Evolutionary conservation across 495 filamentous ascomycete genomes (phyloP), one percentile per base, ranked within the genome.

Genomic region (Poronia punctata): DNA sequence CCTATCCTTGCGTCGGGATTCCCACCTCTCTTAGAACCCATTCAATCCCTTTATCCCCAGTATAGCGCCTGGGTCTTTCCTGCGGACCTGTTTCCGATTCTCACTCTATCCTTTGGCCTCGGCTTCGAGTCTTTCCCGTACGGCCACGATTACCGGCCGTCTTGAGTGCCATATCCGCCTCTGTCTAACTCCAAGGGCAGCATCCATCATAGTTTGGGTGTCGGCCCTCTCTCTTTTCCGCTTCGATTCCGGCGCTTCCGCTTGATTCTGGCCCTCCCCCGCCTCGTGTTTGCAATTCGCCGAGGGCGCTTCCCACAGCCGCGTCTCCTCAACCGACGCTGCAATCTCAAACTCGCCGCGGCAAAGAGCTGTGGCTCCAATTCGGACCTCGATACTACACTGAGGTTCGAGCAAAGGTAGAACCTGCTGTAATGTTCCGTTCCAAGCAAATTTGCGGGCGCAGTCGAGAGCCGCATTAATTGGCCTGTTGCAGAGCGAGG

Each of bases 301-400:
- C 47, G 18, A 17, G 2, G 35, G 10, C 28, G 56, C 45, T 53
- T 45, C 26, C 71, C 61, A 49, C 54, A 74, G 27, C 47, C 57
- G 69, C 1, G 84, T 75, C 68, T 95, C 89, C 62, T 96, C 89
- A 1, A 95, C 77, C 10, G 73, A 82, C 2, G 82, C 88, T 17
- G 74, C 76, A 35, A 95, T 71, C 57, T 95, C 88, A 54, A 87
- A 95, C 41, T 84, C 79, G 5, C 89, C 89, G 29, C 79, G 70
- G 38, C 84, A 85, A 22, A 94, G 72, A 10, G 80, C 75, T 24
- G 81, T 82, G 17, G 88, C 69, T 0, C 80, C 83, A 29, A 87
- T 66, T 7, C 65, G 61, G 6, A 84, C 65, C 47, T 74, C 67
- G 1, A 66, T 68, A 6, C 57, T 72, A 40, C 71, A 71, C 2